A percentile compares a stretch with the other conserved stretches of the same genome.
These are phyloP conservation scores for Penicillium hordei DNA, from an alignment of 2,329 filamentous ascomycete species.

Conservation along the genomic window DNA sequence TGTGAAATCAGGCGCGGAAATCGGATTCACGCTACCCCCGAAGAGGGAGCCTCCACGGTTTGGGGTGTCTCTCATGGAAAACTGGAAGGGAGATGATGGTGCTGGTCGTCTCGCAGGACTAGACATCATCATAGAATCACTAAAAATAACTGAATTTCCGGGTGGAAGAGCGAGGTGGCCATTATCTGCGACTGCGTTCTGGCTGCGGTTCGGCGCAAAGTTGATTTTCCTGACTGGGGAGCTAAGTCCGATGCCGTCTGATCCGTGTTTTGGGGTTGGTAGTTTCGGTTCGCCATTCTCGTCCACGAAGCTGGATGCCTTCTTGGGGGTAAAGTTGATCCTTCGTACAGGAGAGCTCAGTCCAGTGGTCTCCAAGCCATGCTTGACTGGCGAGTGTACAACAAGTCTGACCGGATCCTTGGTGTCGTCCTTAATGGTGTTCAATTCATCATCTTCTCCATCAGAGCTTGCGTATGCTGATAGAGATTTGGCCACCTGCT, in stretches of 20 bases:
- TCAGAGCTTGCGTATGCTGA: slow-evolving; percentile 40
- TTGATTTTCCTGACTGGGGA: slow-evolving; percentile 44
- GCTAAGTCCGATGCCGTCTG: slow-evolving; percentile 21
- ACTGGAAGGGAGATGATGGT: slow-evolving; percentile 43
- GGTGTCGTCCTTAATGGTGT: slow-evolving; percentile 35
- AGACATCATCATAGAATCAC: slow-evolving; percentile 38
- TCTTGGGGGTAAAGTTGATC: slow-evolving; percentile 33
- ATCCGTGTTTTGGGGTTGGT: slow-evolving; percentile 25
- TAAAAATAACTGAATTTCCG: slow-evolving; percentile 32
- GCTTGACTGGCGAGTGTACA: slow-evolving; percentile 38
- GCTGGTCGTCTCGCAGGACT: slow-evolving; percentile 49
- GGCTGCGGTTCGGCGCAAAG: slow-evolving; percentile 28
- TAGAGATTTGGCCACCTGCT: slow-evolving; percentile 45
- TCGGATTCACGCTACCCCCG: slow-evolving; percentile 21
- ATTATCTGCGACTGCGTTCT: slow-evolving; percentile 18
- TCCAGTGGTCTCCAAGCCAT: slow-evolving; percentile 28
- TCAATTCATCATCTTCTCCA: slow-evolving; percentile 47
- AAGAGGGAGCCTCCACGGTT: slow-evolving; percentile 33
- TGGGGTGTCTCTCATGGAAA: slow-evolving; percentile 43
- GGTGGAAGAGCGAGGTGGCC: slow-evolving; percentile 26
- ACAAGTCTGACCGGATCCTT: slow-evolving; percentile 28
- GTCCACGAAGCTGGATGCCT: slow-evolving; percentile 28
- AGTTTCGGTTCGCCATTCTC: slow-evolving; percentile 36
- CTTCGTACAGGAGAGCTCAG: slow-evolving; percentile 37
- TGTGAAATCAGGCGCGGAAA: slow-evolving; percentile 26